Base-by-base conservation (phyloP, 495 filamentous ascomycete species). In the Sordaria brevicollis region DNA sequence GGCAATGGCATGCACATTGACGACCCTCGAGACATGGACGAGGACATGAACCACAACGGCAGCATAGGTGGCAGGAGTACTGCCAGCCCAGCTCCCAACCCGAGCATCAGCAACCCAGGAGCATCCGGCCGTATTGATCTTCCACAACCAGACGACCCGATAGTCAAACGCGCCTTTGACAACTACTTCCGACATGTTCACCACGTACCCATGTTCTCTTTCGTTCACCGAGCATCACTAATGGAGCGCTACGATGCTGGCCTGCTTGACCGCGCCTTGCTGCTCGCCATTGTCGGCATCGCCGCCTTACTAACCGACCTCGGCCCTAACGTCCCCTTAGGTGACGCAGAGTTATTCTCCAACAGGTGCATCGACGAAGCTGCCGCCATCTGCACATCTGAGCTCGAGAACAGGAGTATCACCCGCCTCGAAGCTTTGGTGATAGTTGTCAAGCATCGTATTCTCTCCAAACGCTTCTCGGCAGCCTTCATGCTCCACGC, bases 161-260 rank as follows among this genome's bases (percentile, higher is more conserved):
- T 84, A 3, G 81, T 79, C 33, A 74, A 79, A 37, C 76, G 76
- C 25, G 82, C 80, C 21, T 84, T 86, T 66, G 81, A 80, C 70
- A 77, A 76, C 68, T 85, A 82, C 74, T 86, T 86, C 75, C 79
- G 80, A 11, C 79, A 85, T 43, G 78, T 86, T 43, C 82, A 86
- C 72, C 83, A 84, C 67, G 78, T 86, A 68, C 81, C 82, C 66
- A 80, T 82, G 72, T 85, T 83, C 73, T 79, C 81, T 35, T 86
- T 86, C 65, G 73, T 86, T 39, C 83, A 85, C 69, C 82, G 82
- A 2, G 82, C 83, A 1, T 86, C 82, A 0, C 80, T 85, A 21
- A 84, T 85, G 83, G 81, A 86, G 37, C 79, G 81, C 0, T 84
- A 83, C 72, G 79, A 85, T 68, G 79, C 82, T n/a, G 82, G 81